Evolutionary conservation across 2,329 filamentous ascomycete genomes (phyloP).

Genomic region (Incumbomyces delicatus): DNA sequence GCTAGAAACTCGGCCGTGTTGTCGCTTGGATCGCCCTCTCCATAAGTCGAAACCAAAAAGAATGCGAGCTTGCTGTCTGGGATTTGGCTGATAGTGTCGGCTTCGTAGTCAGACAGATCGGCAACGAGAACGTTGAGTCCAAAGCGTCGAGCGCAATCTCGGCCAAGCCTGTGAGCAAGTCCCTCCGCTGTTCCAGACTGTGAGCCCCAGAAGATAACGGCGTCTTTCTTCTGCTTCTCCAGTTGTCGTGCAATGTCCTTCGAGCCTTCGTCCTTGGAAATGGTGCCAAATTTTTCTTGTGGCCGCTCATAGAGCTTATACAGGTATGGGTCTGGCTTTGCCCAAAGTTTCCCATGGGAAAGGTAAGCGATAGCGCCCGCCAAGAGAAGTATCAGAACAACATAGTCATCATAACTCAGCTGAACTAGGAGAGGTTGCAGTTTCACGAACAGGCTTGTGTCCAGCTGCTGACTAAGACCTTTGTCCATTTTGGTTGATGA

Average conservation of each 20-base stretch:
- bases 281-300: conserved; percentile 30
- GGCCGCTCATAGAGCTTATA: conserved; percentile 42
- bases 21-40: conserved; percentile 90
- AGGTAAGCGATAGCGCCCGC: conserved; percentile 32
- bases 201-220: conserved; percentile 30
- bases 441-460: neutral
- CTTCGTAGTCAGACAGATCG: conserved; percentile 89
- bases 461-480: neutral
- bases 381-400: conserved; percentile 28
- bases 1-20: conserved; percentile 85
- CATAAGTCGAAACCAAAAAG: conserved; percentile 88
- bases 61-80: conserved; percentile 76
- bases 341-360: conserved; percentile 37
- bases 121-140: conserved; percentile 91
- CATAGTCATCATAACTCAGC: conserved; percentile 32
- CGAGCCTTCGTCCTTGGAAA: neutral
- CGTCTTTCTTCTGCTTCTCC: conserved; percentile 47
- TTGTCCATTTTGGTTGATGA: neutral
- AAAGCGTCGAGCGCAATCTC: conserved; percentile 45
- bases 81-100: conserved; percentile 70
- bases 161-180: conserved; percentile 15
- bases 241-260: conserved; percentile 38
- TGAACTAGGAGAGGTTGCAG: neutral
- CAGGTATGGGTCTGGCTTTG: conserved; percentile 41
- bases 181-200: conserved; percentile 19